Percentiles rank a stretch among this genome's conserved stretches.
These are phyloP conservation scores for Huiozyma sinensis DNA, from an alignment of 805 yeast genomes.

Conservation along the genomic window DNA sequence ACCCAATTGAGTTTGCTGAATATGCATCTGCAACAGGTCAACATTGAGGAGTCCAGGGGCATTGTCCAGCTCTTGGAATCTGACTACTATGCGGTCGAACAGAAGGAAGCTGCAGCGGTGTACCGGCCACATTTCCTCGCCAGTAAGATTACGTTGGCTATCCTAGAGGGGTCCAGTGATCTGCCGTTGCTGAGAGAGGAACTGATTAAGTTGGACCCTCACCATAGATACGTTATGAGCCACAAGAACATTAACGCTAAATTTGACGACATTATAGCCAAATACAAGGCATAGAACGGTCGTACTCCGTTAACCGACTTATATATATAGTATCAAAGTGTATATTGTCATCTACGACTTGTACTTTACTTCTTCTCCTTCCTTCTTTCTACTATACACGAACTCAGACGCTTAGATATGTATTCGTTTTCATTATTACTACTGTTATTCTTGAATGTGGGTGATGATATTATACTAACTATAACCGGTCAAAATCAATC, in stretches of 20 bases:
- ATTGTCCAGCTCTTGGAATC: conserved; percentile 39
- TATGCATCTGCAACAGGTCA: conserved; percentile 66
- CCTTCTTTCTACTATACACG: too few relatives aligned
- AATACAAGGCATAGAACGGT: conserved; percentile 30
- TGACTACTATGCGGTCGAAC: conserved; percentile 29
- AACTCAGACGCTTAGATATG: too few relatives aligned
- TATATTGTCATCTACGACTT: too few relatives aligned
- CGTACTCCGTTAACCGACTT: background rate
- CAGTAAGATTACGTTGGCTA: conserved; percentile 52
- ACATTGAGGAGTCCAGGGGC: conserved; percentile 74
- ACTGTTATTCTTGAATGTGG: too few relatives aligned
- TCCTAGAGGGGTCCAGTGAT: conserved; percentile 42
- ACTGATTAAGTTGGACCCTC: conserved; percentile 38
- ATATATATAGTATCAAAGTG: background rate
- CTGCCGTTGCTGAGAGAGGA: conserved; percentile 35
- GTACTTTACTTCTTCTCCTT: too few relatives aligned
- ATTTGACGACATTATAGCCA: conserved; percentile 61
- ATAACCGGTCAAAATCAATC: conserved; percentile 14
- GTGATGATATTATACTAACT: background rate
- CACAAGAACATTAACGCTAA: conserved; percentile 47
- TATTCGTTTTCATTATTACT: too few relatives aligned
- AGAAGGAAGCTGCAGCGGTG: conserved; percentile 16
- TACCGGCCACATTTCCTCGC: conserved; percentile 45
- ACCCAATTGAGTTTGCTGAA: conserved; percentile 55
- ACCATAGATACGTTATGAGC: conserved; percentile 50